Evolutionary conservation across 768 basidiomycete species (phyloP).

Genomic region (Pulveroboletus sp.): DNA sequence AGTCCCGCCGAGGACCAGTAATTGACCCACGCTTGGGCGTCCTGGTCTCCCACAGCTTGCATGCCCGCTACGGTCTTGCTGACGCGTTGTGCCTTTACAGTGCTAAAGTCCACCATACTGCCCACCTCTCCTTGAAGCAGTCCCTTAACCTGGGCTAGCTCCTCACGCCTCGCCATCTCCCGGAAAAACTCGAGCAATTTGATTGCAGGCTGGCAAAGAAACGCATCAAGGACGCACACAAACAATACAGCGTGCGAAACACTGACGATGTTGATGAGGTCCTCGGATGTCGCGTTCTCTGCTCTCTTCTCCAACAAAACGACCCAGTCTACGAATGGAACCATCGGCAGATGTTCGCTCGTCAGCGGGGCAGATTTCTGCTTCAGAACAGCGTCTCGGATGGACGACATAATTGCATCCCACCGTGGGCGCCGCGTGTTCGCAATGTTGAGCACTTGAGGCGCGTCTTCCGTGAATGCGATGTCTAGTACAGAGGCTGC

Average conservation of each 20-base stretch:
- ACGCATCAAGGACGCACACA: background rate
- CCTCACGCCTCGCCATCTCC: slow-evolving; percentile 5
- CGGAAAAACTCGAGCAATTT: slow-evolving; percentile 31
- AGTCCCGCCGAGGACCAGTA: too few relatives aligned
- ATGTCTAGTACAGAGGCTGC: slow-evolving; percentile 31
- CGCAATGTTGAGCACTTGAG: slow-evolving; percentile 33
- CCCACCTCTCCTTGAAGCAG: background rate
- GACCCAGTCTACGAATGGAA: slow-evolving; percentile 31
- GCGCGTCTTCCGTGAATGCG: slow-evolving; percentile 20
- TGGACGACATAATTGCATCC: slow-evolving; percentile 20
- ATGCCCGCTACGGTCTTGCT: too few relatives aligned
- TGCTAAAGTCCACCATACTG: background rate
- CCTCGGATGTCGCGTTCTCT: slow-evolving; percentile 7
- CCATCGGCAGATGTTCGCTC: slow-evolving; percentile 13
- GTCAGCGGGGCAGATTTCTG: slow-evolving; percentile 3
- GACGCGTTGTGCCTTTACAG: too few relatives aligned
- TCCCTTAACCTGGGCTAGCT: background rate
- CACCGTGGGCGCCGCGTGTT: slow-evolving; percentile 35
- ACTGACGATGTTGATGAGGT: slow-evolving; percentile 6
- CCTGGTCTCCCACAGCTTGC: too few relatives aligned
- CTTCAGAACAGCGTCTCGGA: slow-evolving; percentile 18
- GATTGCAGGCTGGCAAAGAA: slow-evolving; percentile 26
- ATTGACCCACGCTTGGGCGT: too few relatives aligned
- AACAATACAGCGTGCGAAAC: background rate
- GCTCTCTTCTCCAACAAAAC: slow-evolving; percentile 22